Conservation (phyloP, 441 rosid genomes). For the Adansonia grandidieri region DNA sequence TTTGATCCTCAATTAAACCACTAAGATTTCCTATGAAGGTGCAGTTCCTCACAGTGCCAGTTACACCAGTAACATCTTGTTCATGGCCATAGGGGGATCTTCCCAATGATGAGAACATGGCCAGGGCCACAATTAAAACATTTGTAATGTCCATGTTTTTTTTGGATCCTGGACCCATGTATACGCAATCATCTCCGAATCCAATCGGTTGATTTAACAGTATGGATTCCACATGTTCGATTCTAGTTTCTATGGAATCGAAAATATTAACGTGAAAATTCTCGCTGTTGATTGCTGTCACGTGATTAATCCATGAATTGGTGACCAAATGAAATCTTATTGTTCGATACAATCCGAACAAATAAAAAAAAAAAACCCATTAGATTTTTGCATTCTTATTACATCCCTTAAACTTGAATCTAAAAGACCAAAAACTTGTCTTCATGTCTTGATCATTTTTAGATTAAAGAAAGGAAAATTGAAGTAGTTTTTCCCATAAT, state of each 20-base stretch:
- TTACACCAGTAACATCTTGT: constrained; percentile 24
- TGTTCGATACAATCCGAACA: constrained; percentile 12
- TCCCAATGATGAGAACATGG: constrained; percentile 46
- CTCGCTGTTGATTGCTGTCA: constrained; percentile 35
- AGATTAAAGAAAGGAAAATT: too few species aligned
- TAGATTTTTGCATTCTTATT: neutral
- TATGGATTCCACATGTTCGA: constrained; percentile 31
- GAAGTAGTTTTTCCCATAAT: too few species aligned
- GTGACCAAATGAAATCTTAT: constrained; percentile 30
- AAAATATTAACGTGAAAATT: constrained; percentile 30
- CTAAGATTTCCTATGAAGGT: constrained; percentile 20
- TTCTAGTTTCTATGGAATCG: neutral
- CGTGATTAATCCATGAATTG: constrained; percentile 15
- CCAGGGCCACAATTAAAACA: constrained; percentile 35
- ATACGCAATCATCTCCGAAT: constrained; percentile 31
- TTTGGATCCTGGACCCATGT: constrained; percentile 23
- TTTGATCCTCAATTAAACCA: constrained; percentile 16
- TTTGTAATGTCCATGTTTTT: neutral
- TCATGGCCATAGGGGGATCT: neutral
- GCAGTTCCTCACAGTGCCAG: constrained; percentile 21
- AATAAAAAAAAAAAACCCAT: neutral
- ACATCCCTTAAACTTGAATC: too few species aligned
- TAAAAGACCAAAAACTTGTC: too few species aligned
- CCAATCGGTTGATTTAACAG: neutral
- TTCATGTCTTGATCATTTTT: too few species aligned